Evolutionary conservation across 2,329 filamentous ascomycete genomes (phyloP), one percentile per base, ranked within the genome.

Genomic region (Myriosclerotinia scirpicola): DNA sequence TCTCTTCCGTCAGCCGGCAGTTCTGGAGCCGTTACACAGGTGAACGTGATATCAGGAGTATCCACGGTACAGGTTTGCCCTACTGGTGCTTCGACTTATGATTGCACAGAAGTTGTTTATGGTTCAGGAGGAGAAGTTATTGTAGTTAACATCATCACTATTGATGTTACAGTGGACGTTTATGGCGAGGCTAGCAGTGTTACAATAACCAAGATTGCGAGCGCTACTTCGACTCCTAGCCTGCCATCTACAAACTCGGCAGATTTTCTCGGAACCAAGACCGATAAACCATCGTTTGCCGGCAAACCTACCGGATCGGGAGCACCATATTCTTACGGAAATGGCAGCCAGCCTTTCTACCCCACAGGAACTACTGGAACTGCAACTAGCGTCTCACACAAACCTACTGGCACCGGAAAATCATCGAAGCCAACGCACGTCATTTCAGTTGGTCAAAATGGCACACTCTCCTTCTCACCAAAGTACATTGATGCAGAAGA

Each of bases 401-500:
- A 64, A n/a, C 61, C 52, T 8, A 54, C 66, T 52, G 42, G 42
- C 54, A 54, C 61, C 14, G 34, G 22, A 14, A 48, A 50, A 7
- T 22, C 53, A 5, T 52, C 22, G 5, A 50, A 67, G 54, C 62
- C 61, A 44, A 69, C 66, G 15, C 66, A 69, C 22, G 17, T 66
- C 11, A 38, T 69, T 52, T 53, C 55, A n/a, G 58, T 68, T 53
- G 68, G 68, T 14, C 50, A 64, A 52, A 60, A 69, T 61, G 66
- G 62, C n/a, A 44, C 55, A 15, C 36, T 65, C 15, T 65, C n/a
- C 20, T 69, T 64, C 64, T 58, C 52, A 6, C 66, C 68, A 9
- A 20, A 38, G 15, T 66, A 66, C 15, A 44, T 69, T 14, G 54
- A 66, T 36, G 68, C 62, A 2, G 46, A 66, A n/a, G 38, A 53